Conservation (phyloP, 495 filamentous ascomycete species). For the Aspergillus campestris region DNA sequence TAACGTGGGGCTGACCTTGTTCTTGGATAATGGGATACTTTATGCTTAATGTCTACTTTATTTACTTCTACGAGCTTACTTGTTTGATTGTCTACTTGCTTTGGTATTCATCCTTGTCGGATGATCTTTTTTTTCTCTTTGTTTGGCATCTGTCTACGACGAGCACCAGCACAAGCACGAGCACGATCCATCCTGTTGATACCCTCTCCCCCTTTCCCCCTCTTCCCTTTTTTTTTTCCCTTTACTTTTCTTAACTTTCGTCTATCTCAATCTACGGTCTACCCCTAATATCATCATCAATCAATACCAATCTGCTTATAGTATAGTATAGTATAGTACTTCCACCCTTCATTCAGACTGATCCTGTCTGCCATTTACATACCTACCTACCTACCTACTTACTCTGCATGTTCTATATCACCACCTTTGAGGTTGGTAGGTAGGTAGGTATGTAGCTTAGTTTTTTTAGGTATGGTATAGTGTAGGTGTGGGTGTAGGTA, state of each 20-base stretch:
- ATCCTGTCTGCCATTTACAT: background rate
- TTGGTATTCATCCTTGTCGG: background rate
- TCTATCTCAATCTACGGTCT: background rate
- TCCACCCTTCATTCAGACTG: background rate
- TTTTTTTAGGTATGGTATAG: too few relatives aligned
- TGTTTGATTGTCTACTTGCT: background rate
- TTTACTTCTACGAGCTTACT: conserved; percentile 6
- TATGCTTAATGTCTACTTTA: too few relatives aligned
- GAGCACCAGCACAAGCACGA: too few relatives aligned
- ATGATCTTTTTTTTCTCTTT: background rate
- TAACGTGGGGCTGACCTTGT: too few relatives aligned
- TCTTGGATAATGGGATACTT: too few relatives aligned
- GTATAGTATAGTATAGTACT: background rate
- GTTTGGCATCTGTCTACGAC: too few relatives aligned
- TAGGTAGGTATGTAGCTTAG: too few relatives aligned
- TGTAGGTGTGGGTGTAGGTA: too few relatives aligned
- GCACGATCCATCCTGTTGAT: too few relatives aligned
- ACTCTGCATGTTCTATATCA: background rate
- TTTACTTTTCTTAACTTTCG: background rate
- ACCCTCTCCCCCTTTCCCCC: too few relatives aligned
- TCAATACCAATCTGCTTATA: background rate
- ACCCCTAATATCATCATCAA: background rate
- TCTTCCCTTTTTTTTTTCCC: background rate
- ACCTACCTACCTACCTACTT: background rate
- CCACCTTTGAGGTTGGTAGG: too few relatives aligned